Conservation (phyloP, 805 yeast species). For the Hanseniaspora hatyaiensis region DNA sequence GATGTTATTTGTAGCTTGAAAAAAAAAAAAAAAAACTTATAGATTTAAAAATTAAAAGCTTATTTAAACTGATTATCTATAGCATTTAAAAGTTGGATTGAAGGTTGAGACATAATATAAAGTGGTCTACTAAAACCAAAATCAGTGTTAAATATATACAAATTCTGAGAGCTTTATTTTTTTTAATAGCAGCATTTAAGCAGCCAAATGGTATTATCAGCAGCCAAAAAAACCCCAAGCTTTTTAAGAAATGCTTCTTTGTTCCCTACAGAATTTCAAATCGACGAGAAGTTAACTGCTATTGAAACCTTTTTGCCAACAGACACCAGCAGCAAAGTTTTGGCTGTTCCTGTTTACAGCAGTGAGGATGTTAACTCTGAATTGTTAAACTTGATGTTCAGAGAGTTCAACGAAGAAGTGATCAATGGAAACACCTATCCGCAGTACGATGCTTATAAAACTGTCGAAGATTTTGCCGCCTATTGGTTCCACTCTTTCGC, state of each 20-base stretch:
- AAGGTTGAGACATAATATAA: too few species aligned
- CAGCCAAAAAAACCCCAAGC: constrained; percentile 9
- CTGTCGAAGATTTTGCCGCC: constrained; percentile 41
- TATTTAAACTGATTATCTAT: too few species aligned
- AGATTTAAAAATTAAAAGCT: too few species aligned
- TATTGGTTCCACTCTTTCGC: constrained; percentile 61
- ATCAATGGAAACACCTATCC: constrained; percentile 73
- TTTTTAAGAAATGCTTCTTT: constrained; percentile 28
- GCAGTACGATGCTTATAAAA: constrained; percentile 31
- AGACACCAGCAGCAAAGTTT: constrained; percentile 39
- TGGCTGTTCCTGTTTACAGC: constrained; percentile 50
- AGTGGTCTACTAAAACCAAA: too few species aligned
- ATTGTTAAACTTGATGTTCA: constrained; percentile 37
- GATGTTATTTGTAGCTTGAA: too few species aligned
- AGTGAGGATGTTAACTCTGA: constrained; percentile 39
- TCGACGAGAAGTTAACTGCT: constrained; percentile 30
- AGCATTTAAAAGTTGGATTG: too few species aligned
- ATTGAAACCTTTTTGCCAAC: constrained; percentile 32
- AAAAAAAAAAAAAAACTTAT: too few species aligned
- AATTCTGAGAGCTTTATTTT: too few species aligned
- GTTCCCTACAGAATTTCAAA: constrained; percentile 24
- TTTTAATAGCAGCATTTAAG: too few species aligned
- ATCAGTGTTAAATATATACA: too few species aligned
- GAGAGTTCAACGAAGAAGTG: constrained; percentile 52
- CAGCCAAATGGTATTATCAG: constrained; percentile 6